These are phyloP conservation scores for Lathyrus tuberosus DNA, from an alignment of 306 rosid genomes.

Conservation along the genomic window DNA sequence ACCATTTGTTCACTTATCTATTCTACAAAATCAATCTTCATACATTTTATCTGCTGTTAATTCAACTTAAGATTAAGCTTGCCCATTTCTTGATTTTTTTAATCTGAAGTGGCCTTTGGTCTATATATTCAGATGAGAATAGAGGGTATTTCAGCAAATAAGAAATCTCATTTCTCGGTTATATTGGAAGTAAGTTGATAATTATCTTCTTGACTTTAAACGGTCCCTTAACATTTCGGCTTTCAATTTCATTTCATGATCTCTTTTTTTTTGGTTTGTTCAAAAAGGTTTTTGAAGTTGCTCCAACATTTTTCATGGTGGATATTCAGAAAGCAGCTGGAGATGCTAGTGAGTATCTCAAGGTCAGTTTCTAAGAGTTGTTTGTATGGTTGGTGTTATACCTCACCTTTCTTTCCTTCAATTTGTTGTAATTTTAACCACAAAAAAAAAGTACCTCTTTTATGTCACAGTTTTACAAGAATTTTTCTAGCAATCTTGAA, in stretches of 20 bases:
- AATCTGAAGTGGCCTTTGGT: slow-evolving; percentile 22
- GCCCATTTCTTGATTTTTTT: slow-evolving; percentile 12
- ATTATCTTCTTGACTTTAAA: slow-evolving; percentile 9
- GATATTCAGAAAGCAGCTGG: slow-evolving; percentile 91
- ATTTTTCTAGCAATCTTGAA: slow-evolving; percentile 76
- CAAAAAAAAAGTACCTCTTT: background rate
- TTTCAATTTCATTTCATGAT: slow-evolving; percentile 15
- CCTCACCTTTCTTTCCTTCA: background rate
- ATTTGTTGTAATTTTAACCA: background rate
- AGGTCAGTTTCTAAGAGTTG: slow-evolving; percentile 55
- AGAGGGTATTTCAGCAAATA: slow-evolving; percentile 69
- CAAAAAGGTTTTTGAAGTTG: slow-evolving; percentile 74
- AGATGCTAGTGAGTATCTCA: slow-evolving; percentile 74
- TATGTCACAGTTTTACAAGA: slow-evolving; percentile 73
- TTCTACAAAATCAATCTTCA: slow-evolving; percentile 6
- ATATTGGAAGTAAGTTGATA: slow-evolving; percentile 73
- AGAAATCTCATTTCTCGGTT: slow-evolving; percentile 73
- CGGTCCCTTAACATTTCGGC: slow-evolving; percentile 1
- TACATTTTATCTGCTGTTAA: slow-evolving; percentile 1
- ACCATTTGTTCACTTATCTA: slow-evolving; percentile 18
- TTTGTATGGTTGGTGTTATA: slow-evolving; percentile 24
- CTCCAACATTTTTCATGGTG: slow-evolving; percentile 84
- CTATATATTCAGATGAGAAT: slow-evolving; percentile 83
- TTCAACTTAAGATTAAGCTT: slow-evolving; percentile 22
- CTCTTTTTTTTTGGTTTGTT: slow-evolving; percentile 3